Conservation (phyloP, 2,329 filamentous ascomycete species). For the Berkeleyomyces basicola region DNA sequence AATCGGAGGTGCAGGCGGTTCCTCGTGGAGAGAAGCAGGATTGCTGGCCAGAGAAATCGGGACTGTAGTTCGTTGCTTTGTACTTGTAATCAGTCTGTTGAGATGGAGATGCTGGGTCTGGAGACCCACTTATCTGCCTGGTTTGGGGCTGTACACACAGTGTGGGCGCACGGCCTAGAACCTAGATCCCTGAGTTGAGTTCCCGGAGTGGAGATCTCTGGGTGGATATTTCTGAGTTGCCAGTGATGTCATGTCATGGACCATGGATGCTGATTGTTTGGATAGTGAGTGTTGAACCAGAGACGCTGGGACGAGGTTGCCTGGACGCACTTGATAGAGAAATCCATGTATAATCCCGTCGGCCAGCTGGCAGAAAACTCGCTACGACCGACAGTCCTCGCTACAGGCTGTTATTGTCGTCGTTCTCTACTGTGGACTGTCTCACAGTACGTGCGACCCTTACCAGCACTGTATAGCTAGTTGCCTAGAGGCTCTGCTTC, state of each 20-base stretch:
- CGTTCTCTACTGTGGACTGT: too few relatives aligned
- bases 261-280: too few relatives aligned
- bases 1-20: too few relatives aligned
- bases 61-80: background rate
- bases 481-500: background rate
- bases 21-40: background rate
- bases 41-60: background rate
- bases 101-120: background rate
- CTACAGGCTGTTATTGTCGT: too few relatives aligned
- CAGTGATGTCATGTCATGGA: background rate
- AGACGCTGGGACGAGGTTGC: too few relatives aligned
- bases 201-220: too few relatives aligned
- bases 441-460: background rate
- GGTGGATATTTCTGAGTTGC: background rate
- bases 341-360: too few relatives aligned
- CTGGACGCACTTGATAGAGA: too few relatives aligned
- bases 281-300: background rate
- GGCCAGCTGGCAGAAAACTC: too few relatives aligned
- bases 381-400: too few relatives aligned
- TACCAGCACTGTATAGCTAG: background rate
- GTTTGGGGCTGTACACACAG: slow-evolving; percentile 2
- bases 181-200: background rate
- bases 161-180: background rate
- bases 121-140: background rate
- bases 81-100: background rate